Base-by-base conservation (phyloP, 2,329 filamentous ascomycete species). In the Trichoderma lentiforme region DNA sequence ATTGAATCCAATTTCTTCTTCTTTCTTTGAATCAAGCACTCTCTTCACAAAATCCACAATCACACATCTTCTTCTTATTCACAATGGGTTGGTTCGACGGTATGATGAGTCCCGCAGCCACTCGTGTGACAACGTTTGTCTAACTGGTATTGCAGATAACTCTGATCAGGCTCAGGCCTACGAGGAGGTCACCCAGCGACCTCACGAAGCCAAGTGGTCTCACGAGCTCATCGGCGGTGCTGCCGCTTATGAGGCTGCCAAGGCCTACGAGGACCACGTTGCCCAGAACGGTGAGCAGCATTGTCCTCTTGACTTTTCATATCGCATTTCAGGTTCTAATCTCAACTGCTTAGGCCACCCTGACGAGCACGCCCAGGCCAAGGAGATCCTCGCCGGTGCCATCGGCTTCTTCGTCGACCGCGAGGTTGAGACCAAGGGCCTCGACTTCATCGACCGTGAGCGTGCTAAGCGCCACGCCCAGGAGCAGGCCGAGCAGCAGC, bases 351-450 rank as follows among this genome's bases (percentile, higher is more conserved):
- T 18, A 78, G 78, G 78, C n/a, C 73, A 76, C 7, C 79, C 79
- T 2, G 74, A 74, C 11, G 71, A 65, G 4, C 79, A 80, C 56
- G 78, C 78, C 26, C 63, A 74, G 67, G 79, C 79, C 1, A 80
- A 80, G 73, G 79, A 80, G 24, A 75, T 80, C 2, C 30, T 80
- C 0, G 78, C 73, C 3, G 79, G 78, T 53, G 72, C 72, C 3
- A 75, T 80, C 18, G 79, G 78, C 8, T 76, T 74, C 56, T 80
- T 80, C 36, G 77, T 80, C n/a, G 79, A 80, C 18, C 74, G 77
- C 1, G 79, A 80, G 63, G 74, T 80, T 28, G 79, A 80, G 74
- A 80, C 77, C 0, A 76, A 74, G 34, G 79, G 79, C 1, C 66
- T 80, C 1, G 79, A 80, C 60, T 76, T 73, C 32, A 70, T 76